Evolutionary conservation across 805 yeast species (phyloP), one percentile per base, ranked within the genome.

Genomic region (Brettanomyces nanus): DNA sequence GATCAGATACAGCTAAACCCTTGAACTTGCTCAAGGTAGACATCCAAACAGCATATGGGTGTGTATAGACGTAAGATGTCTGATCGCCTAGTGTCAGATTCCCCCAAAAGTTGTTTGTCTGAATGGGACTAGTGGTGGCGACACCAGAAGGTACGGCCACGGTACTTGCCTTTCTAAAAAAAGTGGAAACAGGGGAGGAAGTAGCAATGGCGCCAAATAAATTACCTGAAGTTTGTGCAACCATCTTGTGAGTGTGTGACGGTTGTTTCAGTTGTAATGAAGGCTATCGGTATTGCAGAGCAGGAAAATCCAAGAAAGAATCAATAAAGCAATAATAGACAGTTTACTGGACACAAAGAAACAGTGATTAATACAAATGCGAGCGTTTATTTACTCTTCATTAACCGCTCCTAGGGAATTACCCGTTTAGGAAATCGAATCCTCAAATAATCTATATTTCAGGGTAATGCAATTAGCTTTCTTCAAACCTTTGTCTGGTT

Each of bases 41-140:
- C 44, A 66, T 66, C 68, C 73, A 79, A 35, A 78, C 54, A 2
- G 73, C 67, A 52, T 80, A 84, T 17, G 95, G 94, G 48, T 75
- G 77, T 7, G 81, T 68, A 62, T 71, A 82, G 4, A 71, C 71
- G 35, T 76, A 69, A 36, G 66, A 63, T 19, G 65, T 60, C 56
- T 77, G 85, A 35, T 58, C 59, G 18, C 65, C 80, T 18, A 81
- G 61, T 45, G 78, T 59, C 50, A 82, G 52, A 54, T 85, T 84
- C 27, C 75, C 72, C 59, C 73, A 82, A 58, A 84, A 85, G 59
- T 82, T 84, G 65, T 85, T 84, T 19, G 95, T 85, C 51, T 78
- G 77, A 42, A 71, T 66, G 2, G 79, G 71, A 25, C 58, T 70
- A 36, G 58, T 52, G 42, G 66, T 65, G 28, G 62, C 57, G 27